phyloP scores from a whole-genome alignment of 169 alveolate species.

The Blepharisma undulans region DNA sequence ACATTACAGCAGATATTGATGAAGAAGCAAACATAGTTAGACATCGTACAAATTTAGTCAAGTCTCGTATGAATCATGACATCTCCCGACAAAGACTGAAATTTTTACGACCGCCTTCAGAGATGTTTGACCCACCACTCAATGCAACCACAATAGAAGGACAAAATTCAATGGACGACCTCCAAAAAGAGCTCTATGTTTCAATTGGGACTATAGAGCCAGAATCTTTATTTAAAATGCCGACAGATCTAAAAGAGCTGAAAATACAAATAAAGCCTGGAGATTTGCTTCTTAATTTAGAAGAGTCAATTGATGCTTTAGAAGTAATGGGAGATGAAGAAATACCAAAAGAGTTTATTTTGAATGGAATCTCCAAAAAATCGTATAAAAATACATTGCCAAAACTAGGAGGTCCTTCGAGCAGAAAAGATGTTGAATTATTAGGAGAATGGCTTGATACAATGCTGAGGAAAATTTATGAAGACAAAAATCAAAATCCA shows the following conservation, averaged over 20 bases:
- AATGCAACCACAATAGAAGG: background rate
- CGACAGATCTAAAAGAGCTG: background rate
- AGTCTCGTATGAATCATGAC: background rate
- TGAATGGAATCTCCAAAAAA: background rate
- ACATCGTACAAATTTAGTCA: background rate
- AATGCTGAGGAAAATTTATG: background rate
- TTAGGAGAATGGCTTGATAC: background rate
- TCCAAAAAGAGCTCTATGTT: background rate
- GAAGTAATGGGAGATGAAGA: background rate
- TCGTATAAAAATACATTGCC: background rate
- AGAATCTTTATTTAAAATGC: background rate
- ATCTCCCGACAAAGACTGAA: background rate
- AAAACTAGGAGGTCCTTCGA: background rate
- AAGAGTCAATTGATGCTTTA: background rate
- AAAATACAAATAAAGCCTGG: background rate
- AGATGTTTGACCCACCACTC: conserved; percentile 3
- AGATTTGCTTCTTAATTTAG: background rate
- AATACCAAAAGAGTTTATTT: background rate
- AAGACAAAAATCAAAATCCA: background rate
- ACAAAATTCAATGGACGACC: background rate
- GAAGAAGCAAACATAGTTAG: background rate
- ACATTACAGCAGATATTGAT: background rate
- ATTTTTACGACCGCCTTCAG: background rate
- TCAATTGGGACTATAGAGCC: background rate
- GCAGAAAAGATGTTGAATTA: background rate